Conservation (phyloP, 805 yeast genomes). For the Metschnikowia chrysomelidarum region DNA sequence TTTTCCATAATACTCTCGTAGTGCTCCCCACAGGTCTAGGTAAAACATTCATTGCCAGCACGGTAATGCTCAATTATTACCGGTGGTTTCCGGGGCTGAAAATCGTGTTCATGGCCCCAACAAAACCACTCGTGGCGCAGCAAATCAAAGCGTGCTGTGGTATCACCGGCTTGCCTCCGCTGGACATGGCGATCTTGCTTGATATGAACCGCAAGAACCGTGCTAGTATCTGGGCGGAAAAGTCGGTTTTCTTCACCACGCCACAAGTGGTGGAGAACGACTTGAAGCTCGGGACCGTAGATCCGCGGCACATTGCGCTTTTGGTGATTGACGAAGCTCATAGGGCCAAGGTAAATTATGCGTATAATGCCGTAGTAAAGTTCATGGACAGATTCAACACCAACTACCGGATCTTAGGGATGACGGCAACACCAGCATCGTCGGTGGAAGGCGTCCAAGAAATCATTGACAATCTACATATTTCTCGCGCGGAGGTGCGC, state of each 20-base stretch:
- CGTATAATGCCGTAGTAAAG: constrained; percentile 81
- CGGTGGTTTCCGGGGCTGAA: constrained; percentile 82
- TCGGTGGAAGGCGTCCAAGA: constrained; percentile 85
- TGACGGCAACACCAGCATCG: constrained; percentile 96
- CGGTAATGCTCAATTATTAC: constrained; percentile 85
- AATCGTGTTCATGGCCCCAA: constrained; percentile 94
- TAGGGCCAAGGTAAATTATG: constrained; percentile 84
- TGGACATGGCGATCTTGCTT: constrained; percentile 75
- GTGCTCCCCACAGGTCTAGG: constrained; percentile 98
- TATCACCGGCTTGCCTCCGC: constrained; percentile 76
- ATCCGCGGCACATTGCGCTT: constrained; percentile 73
- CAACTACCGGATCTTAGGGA: constrained; percentile 73
- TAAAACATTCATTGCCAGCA: constrained; percentile 92
- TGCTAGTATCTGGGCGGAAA: constrained; percentile 70
- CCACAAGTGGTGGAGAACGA: constrained; percentile 97
- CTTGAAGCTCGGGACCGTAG: constrained; percentile 65
- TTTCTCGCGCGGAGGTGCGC: constrained; percentile 79
- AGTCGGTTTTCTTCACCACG: constrained; percentile 86
- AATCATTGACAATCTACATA: constrained; percentile 67
- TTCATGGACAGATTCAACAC: constrained; percentile 57
- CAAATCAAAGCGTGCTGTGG: constrained; percentile 91
- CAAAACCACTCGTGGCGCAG: constrained; percentile 93
- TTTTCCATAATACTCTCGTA: constrained; percentile 73
- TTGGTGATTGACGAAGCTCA: constrained; percentile 96
- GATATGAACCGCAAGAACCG: constrained; percentile 60